Conservation (phyloP, 2,329 filamentous ascomycete species). For the Colletotrichum aenigma region DNA sequence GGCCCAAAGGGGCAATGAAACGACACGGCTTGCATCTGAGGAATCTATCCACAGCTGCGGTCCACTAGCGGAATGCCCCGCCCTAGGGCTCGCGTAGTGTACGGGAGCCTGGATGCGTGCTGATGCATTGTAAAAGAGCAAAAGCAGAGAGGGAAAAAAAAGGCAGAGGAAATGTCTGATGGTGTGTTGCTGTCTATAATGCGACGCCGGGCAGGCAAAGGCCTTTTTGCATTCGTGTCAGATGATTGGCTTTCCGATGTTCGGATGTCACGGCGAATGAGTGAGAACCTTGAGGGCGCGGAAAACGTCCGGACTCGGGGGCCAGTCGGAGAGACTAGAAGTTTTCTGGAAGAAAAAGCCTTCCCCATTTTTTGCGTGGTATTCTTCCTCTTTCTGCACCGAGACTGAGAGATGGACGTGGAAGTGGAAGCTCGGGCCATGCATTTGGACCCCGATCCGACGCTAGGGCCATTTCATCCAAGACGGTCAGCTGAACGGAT, state of each 20-base stretch:
- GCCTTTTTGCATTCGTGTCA: slow-evolving; percentile 9
- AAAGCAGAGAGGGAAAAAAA: not conserved
- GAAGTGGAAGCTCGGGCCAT: not conserved
- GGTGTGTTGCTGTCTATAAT: not conserved
- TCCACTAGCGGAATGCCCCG: slow-evolving; percentile 3
- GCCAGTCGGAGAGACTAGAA: slow-evolving; percentile 17
- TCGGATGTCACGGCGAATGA: slow-evolving; percentile 3
- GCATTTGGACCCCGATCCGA: not conserved
- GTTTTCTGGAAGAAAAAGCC: slow-evolving; percentile 1
- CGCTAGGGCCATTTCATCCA: slow-evolving; percentile 5
- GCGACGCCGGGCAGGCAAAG: not conserved
- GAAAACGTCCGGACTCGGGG: slow-evolving; percentile 1
- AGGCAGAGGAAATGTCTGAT: not conserved
- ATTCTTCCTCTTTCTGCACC: not conserved
- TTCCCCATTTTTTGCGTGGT: not conserved
- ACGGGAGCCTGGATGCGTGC: not conserved
- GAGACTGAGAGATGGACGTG: not conserved
- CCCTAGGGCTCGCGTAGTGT: slow-evolving; percentile 9
- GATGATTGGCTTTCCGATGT: slow-evolving; percentile 10
- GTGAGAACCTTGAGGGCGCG: not conserved
- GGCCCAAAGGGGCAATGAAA: slow-evolving; percentile 16
- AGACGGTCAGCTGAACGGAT: slow-evolving; percentile 5
- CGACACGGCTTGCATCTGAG: slow-evolving; percentile 5
- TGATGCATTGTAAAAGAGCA: not conserved
- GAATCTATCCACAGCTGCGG: not conserved